Conservation (phyloP, 1,284 basidiomycete species). For the Cryptococcus deneoformans region DNA sequence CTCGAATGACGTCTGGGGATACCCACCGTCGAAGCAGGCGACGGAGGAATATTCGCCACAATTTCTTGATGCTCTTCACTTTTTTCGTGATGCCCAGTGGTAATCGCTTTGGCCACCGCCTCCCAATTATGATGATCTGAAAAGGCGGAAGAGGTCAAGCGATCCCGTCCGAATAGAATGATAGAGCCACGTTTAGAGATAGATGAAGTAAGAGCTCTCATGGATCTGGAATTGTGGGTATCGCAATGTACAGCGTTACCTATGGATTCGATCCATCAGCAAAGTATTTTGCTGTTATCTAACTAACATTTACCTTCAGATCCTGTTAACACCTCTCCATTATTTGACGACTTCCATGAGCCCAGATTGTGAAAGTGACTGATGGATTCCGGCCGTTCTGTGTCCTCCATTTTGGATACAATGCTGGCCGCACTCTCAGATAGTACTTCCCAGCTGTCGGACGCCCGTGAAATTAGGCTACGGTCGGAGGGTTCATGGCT, state of each 20-base stretch:
- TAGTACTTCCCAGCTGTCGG: slow-evolving; percentile 41
- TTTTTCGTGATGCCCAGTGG: background rate
- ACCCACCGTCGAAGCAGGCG: slow-evolving; percentile 44
- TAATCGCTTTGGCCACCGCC: background rate
- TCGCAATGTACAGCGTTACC: slow-evolving; percentile 4
- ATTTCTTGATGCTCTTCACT: slow-evolving; percentile 16
- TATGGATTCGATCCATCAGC: background rate
- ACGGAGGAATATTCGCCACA: slow-evolving; percentile 23
- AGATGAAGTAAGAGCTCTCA: slow-evolving; percentile 21
- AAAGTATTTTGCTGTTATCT: background rate
- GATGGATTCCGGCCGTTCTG: background rate
- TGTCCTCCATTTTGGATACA: slow-evolving; percentile 21
- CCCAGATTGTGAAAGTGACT: slow-evolving; percentile 18
- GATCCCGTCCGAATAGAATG: slow-evolving; percentile 14
- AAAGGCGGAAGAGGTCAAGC: slow-evolving; percentile 9
- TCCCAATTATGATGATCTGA: background rate
- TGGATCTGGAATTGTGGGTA: slow-evolving; percentile 12
- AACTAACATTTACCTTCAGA: slow-evolving; percentile 19
- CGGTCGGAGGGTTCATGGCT: slow-evolving; percentile 9
- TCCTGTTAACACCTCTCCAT: slow-evolving; percentile 37
- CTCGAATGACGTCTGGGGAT: slow-evolving; percentile 35
- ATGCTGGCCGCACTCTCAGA: slow-evolving; percentile 36
- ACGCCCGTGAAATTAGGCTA: slow-evolving; percentile 8
- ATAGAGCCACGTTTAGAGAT: slow-evolving; percentile 16
- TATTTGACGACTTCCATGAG: slow-evolving; percentile 43